These are phyloP conservation scores for Limnomonas spitsbergensis DNA, from an alignment of 139 green algal species.

Conservation along the genomic window DNA sequence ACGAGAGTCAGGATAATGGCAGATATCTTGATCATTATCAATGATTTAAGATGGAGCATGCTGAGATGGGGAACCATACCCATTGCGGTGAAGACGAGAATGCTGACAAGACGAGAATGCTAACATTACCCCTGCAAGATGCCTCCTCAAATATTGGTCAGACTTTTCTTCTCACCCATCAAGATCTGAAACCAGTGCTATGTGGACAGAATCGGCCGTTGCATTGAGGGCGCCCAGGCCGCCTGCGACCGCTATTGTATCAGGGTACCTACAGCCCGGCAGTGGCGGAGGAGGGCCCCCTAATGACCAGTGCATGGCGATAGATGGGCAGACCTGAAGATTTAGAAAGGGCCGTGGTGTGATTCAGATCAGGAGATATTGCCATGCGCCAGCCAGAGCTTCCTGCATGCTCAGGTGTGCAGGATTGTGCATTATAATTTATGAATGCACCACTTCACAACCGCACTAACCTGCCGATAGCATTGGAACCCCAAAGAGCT, in stretches of 20 bases:
- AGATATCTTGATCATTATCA: neutral
- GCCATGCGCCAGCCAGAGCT: no score
- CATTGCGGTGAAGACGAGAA: no score
- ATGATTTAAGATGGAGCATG: no score
- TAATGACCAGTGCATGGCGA: constrained; percentile 28
- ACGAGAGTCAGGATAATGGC: neutral
- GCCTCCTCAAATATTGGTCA: no score
- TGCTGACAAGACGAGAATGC: no score
- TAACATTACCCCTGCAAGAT: no score
- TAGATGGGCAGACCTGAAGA: constrained; percentile 20
- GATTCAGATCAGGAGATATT: no score
- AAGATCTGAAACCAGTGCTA: neutral
- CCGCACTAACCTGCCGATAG: neutral
- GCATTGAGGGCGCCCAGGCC: neutral
- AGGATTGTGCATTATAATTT: no score
- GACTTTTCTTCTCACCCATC: constrained; percentile 12
- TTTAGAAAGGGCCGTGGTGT: neutral
- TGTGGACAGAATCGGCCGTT: neutral
- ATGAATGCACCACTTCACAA: no score
- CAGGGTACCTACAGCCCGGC: constrained; percentile 15
- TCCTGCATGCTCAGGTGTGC: no score
- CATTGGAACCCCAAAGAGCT: neutral
- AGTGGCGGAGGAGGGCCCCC: constrained; percentile 14
- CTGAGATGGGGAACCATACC: no score
- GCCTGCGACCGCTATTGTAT: neutral